Percentiles rank a stretch among this genome's conserved stretches.
These are phyloP conservation scores for Beauveria medogensis DNA, from an alignment of 2,329 filamentous ascomycete species.

Conservation along the genomic window DNA sequence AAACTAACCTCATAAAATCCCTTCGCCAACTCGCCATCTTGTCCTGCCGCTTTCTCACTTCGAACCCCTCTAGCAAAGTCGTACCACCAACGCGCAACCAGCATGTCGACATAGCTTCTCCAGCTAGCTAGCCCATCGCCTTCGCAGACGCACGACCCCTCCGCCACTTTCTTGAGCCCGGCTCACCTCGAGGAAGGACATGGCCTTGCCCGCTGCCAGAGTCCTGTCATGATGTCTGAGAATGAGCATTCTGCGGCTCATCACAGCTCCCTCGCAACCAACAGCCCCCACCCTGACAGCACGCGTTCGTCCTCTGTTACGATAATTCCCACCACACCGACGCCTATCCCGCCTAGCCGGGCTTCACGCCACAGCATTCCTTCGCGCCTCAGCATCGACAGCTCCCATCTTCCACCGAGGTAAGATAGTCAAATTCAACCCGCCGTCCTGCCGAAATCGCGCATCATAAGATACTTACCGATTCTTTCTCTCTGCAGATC, in stretches of 20 bases:
- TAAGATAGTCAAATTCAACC: not conserved
- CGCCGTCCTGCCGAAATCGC: not conserved
- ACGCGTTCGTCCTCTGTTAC: constrained; percentile 7
- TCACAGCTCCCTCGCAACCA: not conserved
- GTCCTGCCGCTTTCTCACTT: not conserved
- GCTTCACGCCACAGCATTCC: constrained; percentile 6
- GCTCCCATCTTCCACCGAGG: not conserved
- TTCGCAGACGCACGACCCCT: constrained; percentile 7
- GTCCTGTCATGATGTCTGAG: constrained; percentile 6
- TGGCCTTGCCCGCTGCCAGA: constrained; percentile 4
- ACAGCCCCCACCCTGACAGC: not conserved
- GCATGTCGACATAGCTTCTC: constrained; percentile 7
- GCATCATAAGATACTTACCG: not conserved
- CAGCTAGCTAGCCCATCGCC: constrained; percentile 6
- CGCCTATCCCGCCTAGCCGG: not conserved
- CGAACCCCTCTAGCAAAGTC: not conserved
- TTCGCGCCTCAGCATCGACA: constrained; percentile 11
- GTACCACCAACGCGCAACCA: not conserved
- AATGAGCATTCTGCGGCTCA: not conserved
- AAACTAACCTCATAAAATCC: not conserved
- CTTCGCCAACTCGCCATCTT: not conserved
- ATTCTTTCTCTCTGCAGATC: constrained; percentile 7
- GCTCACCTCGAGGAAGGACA: constrained; percentile 9
- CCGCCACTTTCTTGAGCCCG: constrained; percentile 5
- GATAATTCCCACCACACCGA: constrained; percentile 1